phyloP scores from a whole-genome alignment of 345 rosid species.

The Laguncularia racemosa region DNA sequence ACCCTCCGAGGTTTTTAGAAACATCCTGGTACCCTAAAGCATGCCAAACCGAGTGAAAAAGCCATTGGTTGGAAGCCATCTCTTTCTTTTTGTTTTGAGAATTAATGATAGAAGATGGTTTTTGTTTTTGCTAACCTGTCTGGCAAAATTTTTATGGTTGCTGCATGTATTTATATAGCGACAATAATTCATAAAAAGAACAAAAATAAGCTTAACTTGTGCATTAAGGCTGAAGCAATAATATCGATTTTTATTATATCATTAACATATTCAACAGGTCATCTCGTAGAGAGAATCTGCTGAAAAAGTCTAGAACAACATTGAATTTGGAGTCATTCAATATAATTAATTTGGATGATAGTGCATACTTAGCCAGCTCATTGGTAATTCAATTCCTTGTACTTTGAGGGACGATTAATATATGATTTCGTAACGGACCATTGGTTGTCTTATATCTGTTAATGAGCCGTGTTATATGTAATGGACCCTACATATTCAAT shows the following conservation, averaged over 20 bases:
- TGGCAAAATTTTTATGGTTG: background rate
- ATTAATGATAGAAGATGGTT: too few species aligned
- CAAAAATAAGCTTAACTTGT: background rate
- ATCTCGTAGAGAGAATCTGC: too few species aligned
- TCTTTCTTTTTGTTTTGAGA: background rate
- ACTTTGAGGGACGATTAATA: too few species aligned
- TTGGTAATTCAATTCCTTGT: background rate
- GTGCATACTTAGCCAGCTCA: background rate
- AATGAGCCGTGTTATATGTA: too few species aligned
- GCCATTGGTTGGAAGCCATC: slow-evolving; percentile 26
- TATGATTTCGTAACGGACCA: too few species aligned
- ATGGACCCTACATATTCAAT: too few species aligned
- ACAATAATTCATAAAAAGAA: background rate
- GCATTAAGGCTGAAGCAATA: background rate
- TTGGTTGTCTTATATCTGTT: too few species aligned
- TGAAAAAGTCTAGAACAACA: too few species aligned
- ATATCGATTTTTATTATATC: background rate
- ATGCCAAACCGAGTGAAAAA: slow-evolving; percentile 34
- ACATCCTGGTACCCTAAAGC: slow-evolving; percentile 22
- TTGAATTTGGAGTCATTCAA: too few species aligned
- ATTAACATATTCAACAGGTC: too few species aligned
- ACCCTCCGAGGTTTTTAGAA: background rate
- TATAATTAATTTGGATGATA: background rate
- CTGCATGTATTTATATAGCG: background rate
- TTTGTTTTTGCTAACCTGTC: background rate